Evolutionary conservation across 176 grass and related monocot species (phyloP).

Genomic region (Ensete ventricosum): DNA sequence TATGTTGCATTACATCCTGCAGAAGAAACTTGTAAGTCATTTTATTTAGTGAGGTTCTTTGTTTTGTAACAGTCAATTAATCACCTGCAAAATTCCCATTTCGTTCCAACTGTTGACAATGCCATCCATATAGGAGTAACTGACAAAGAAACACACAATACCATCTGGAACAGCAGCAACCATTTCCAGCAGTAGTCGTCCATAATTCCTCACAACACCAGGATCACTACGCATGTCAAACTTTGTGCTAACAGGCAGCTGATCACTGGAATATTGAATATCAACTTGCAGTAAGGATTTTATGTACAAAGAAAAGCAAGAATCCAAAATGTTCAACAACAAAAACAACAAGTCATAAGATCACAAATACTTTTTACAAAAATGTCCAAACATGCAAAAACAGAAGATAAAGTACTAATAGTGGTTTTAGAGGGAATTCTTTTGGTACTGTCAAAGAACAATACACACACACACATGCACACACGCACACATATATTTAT

Average conservation of each 20-base stretch:
- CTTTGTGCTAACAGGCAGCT: constrained; percentile 86
- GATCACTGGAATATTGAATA: constrained; percentile 60
- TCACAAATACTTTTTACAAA: background rate
- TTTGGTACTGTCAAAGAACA: background rate
- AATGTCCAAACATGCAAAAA: background rate
- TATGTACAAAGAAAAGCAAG: background rate
- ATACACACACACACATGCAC: background rate
- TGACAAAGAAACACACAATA: constrained; percentile 95
- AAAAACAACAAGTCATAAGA: background rate
- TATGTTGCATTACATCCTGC: constrained; percentile 98
- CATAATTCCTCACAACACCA: constrained; percentile 95
- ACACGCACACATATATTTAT: no score
- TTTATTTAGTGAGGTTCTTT: background rate
- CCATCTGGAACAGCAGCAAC: constrained; percentile 84
- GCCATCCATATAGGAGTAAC: constrained; percentile 98
- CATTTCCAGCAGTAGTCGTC: constrained; percentile 85
- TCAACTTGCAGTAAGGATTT: constrained; percentile 11
- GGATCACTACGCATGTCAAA: constrained; percentile 96
- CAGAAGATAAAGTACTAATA: background rate
- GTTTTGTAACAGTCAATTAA: constrained; percentile 14
- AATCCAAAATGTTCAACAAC: background rate
- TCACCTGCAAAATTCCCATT: constrained; percentile 94
- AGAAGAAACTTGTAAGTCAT: constrained; percentile 27
- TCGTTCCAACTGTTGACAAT: constrained; percentile 97
- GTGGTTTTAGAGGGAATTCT: background rate